Evolutionary conservation across 2,329 filamentous ascomycete species (phyloP), one percentile per base, ranked within the genome.

Genomic region (Pezicula radicicola): DNA sequence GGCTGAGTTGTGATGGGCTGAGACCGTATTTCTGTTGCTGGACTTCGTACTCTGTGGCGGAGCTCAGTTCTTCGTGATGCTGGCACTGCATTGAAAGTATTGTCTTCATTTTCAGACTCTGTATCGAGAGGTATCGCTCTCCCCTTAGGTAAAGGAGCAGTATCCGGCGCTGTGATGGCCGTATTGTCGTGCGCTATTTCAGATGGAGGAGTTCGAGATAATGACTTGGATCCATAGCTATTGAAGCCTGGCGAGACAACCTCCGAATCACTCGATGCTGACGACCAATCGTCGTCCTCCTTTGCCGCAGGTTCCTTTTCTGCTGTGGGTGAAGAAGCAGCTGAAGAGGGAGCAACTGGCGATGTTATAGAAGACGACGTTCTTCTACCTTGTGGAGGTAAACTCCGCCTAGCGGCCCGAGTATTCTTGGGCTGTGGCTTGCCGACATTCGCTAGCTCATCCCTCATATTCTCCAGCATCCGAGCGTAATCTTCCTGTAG

Each of bases 401-500:
- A 21, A 35, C 50, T 59, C 45, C 56, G 52, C 4, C 46, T 52
- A 7, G 44, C 47, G 4, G 49, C 13, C n/a, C 47, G 47, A 7
- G 41, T 49, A 13, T 16, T 37, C 37, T 41, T 49, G 4, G 28
- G 21, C 21, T 57, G 53, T 13, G 55, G 55, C 25, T 63, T 67
- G 8, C 59, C 59, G 49, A 68, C 59, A 40, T 61, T 56, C 18
- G 55, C 55, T 6, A 68, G 57, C 16, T 67, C 63, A 16, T 46
- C 49, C 42, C 53, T 59, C 55, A 68, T 61, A 16, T 64, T 61
- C 19, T 64, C 60, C 19, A 68, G 53, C 8, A 68, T 44, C 7
- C 53, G 53, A 30, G 46, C 54, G 49, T 68, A 67, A 48, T 67
- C 65, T 19, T 63, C 51, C 21, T 45, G 42, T 55, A 61, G 36